Conservation (phyloP, 257 asterid species). For the Henckelia pumila region DNA sequence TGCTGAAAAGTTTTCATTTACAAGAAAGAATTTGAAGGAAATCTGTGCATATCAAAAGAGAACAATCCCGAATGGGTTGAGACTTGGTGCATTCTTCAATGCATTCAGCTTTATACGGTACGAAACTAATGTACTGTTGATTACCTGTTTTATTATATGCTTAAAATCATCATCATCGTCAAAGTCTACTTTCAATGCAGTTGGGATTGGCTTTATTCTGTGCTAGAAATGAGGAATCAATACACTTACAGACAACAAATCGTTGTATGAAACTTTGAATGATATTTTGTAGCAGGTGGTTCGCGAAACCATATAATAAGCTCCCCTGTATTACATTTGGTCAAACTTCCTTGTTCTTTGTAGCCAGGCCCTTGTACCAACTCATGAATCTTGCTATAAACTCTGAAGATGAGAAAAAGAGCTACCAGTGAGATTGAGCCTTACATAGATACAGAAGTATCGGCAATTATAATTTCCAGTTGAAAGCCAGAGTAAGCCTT, state of each 20-base stretch:
- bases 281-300: slow-evolving; percentile 19
- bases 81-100: background rate
- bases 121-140: background rate
- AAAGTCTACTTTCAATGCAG: background rate
- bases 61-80: background rate
- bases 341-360: slow-evolving; percentile 30
- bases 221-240: slow-evolving; percentile 9
- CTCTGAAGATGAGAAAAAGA: slow-evolving; percentile 43
- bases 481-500: background rate
- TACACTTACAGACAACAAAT: slow-evolving; percentile 22
- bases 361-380: slow-evolving; percentile 49
- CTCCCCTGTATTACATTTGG: slow-evolving; percentile 9
- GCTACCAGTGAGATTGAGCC: background rate
- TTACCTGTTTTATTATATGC: background rate
- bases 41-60: background rate
- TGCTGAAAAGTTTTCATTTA: background rate
- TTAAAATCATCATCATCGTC: background rate
- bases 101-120: background rate
- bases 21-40: background rate
- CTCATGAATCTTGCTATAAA: slow-evolving; percentile 62
- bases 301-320: slow-evolving; percentile 6
- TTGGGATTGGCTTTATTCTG: background rate
- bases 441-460: slow-evolving; percentile 11
- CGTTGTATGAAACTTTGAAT: slow-evolving; percentile 26
- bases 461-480: slow-evolving; percentile 4